phyloP scores from a whole-genome alignment of 768 basidiomycete genomes.

The Pisolithus orientalis region DNA sequence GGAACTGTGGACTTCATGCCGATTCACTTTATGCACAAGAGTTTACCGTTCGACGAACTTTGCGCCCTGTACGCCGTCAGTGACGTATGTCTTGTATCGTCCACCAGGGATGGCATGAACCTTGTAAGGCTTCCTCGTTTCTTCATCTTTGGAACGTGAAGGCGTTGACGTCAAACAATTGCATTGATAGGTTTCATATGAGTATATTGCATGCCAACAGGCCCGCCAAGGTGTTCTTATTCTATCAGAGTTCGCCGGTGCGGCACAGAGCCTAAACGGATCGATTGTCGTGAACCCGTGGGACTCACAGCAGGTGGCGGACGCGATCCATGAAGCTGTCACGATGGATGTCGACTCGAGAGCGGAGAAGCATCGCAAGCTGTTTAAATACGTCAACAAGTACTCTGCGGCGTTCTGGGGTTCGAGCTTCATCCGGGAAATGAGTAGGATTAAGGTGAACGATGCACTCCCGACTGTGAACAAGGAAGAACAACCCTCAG shows the following conservation, averaged over 20 bases:
- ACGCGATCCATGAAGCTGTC: constrained; percentile 94
- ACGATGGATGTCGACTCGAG: constrained; percentile 78
- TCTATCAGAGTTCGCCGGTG: constrained; percentile 96
- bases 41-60: constrained; percentile 86
- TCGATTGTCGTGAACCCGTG: constrained; percentile 97
- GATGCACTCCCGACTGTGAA: constrained; percentile 16
- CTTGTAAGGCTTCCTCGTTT: constrained; percentile 49
- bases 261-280: constrained; percentile 92
- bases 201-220: constrained; percentile 95
- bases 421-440: constrained; percentile 82
- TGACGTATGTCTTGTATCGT: constrained; percentile 93
- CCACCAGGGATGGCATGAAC: constrained; percentile 98
- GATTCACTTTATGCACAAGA: constrained; percentile 99
- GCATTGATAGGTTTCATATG: constrained; percentile 83
- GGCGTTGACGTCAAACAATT: constrained; percentile 4
- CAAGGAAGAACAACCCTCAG: constrained; percentile 23
- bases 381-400: constrained; percentile 95
- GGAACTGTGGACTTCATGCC: constrained; percentile 99
- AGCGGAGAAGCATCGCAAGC: constrained; percentile 90
- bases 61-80: constrained; percentile 97
- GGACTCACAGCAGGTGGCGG: constrained; percentile 97
- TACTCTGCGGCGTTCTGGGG: constrained; percentile 94
- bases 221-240: constrained; percentile 94
- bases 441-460: constrained; percentile 52
- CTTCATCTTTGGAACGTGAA: background rate